These are phyloP conservation scores for Paramecium pentaurelia DNA, from an alignment of 73 alveolate species.

Conservation along the genomic window DNA sequence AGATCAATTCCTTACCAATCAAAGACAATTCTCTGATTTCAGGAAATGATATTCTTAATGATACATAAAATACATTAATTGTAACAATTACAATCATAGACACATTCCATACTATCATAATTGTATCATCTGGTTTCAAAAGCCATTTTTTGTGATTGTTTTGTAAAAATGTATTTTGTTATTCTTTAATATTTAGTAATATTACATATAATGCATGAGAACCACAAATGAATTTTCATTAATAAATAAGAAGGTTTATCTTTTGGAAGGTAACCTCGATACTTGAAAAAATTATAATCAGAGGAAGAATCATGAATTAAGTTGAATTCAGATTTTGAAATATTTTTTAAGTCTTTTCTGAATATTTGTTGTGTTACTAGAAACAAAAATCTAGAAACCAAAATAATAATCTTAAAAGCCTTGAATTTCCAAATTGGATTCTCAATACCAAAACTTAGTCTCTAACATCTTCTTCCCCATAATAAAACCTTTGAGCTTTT, in stretches of 20 bases:
- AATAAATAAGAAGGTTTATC: constrained; percentile 21
- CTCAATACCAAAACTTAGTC: neutral
- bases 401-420: neutral
- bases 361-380: neutral
- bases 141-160: neutral
- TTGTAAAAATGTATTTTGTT: neutral
- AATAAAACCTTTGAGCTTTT: neutral
- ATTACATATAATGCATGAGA: neutral
- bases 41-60: constrained; percentile 9
- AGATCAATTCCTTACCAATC: neutral
- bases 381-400: neutral
- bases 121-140: constrained; percentile 29
- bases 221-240: neutral
- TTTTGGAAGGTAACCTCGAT: neutral
- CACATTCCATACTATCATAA: constrained; percentile 1
- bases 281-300: neutral
- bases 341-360: neutral
- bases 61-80: constrained; percentile 3
- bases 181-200: neutral
- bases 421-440: neutral
- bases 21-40: neutral
- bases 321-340: neutral
- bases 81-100: neutral
- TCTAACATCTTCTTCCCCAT: neutral
- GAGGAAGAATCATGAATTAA: neutral